phyloP scores from a whole-genome alignment of 495 filamentous ascomycete genomes.

The Trichoderma erinaceum region DNA sequence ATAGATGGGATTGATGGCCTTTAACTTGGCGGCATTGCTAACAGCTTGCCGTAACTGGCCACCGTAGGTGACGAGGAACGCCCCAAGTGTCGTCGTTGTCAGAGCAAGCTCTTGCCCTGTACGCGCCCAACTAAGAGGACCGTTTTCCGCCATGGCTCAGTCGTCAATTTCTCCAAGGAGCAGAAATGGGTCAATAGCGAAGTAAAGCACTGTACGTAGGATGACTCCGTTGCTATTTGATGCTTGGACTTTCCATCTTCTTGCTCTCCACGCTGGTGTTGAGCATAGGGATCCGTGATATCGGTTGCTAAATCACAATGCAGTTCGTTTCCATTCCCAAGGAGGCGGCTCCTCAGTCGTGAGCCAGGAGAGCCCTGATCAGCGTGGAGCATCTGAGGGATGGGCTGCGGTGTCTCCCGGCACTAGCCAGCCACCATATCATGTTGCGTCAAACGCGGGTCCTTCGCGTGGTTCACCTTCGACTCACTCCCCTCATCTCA shows the following conservation, averaged over 20 bases:
- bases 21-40: background rate
- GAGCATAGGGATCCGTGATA: background rate
- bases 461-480: background rate
- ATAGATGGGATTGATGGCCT: background rate
- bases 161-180: constrained; percentile 3
- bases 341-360: background rate
- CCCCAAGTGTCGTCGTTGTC: constrained; percentile 8
- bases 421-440: background rate
- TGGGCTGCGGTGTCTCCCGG: background rate
- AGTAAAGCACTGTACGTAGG: background rate
- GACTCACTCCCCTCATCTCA: background rate
- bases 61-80: constrained; percentile 11
- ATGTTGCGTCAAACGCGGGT: background rate
- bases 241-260: background rate
- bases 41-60: background rate
- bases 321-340: background rate
- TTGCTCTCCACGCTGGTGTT: background rate
- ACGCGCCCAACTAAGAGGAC: background rate
- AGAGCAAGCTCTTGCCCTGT: background rate
- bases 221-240: background rate
- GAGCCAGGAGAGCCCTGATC: background rate
- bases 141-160: constrained; percentile 8
- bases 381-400: background rate
- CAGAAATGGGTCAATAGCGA: constrained; percentile 15
- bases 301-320: background rate